Base-by-base conservation (phyloP, 306 rosid species). In the Prunus armeniaca region DNA sequence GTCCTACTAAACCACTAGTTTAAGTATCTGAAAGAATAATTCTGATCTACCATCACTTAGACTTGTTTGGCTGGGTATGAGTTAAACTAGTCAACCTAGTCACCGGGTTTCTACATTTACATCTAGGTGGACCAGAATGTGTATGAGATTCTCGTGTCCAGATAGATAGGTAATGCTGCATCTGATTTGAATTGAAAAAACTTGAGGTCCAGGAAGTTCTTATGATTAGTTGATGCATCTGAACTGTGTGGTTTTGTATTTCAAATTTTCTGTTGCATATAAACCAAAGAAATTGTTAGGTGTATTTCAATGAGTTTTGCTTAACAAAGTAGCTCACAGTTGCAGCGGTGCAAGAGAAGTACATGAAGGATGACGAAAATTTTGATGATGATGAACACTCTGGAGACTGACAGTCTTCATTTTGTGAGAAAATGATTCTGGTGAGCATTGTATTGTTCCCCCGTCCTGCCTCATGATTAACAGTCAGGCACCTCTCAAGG, bases 261-360 rank as follows among this genome's bases (percentile, higher is more conserved):
- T 17, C 58, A 52, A 52, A 5, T 0, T 2, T 56, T 0, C 1
- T 9, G 62, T 20, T 22, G 10, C 28, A 10, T 8, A 9, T 56
- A 20, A 56, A 9, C 9, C 27, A 20, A 56, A 56, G 62, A 51
- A 19, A 11, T 25, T 3, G n/a, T 10, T 12, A 51, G 17, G 51
- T 8, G 17, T 32, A 28, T 54, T 7, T 2, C 13, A 49, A 77
- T 34, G 19, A 57, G 68, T 67, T 90, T 82, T 76, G 75, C 90
- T 90, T 90, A 80, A 94, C 82, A 65, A 55, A 78, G 46, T 63
- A 78, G 83, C 67, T 79, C 74, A 92, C 98, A 90, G 97, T 95
- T 80, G 98, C 97, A 82, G 97, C 88, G 51, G 97, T 95, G 80
- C 97, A 95, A 83, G 98, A 95, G 85, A 95, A 92, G 80, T 95